phyloP scores from a whole-genome alignment of 208 protist genomes.

The Acanthamoeba culbertsoni region DNA sequence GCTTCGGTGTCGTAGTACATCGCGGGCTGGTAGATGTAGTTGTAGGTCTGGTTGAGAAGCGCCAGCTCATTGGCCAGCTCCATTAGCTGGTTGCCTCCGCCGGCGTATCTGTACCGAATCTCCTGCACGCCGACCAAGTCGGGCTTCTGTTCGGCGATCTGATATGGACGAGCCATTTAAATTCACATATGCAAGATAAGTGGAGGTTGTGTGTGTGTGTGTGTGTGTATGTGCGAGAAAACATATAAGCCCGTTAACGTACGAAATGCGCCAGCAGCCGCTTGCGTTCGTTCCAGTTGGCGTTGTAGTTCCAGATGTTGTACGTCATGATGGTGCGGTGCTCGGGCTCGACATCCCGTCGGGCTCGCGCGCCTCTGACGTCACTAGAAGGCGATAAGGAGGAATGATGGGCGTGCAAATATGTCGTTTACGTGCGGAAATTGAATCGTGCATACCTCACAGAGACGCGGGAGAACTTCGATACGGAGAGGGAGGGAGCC shows the following conservation, averaged over 20 bases:
- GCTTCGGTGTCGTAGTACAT: conserved; percentile 31
- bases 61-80: not conserved
- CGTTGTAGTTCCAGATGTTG: conserved; percentile 56
- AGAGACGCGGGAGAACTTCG: too few species aligned
- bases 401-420: too few species aligned
- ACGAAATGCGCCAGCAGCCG: not conserved
- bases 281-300: conserved; percentile 19
- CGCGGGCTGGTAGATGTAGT: conserved; percentile 20
- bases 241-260: not conserved
- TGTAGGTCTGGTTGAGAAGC: not conserved
- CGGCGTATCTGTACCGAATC: not conserved
- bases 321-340: not conserved
- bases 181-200: not conserved
- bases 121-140: conserved; percentile 44
- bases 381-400: too few species aligned
- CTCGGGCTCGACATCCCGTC: not conserved
- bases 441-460: too few species aligned
- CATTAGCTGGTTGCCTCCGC: not conserved
- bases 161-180: not conserved
- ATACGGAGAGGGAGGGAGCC: too few species aligned
- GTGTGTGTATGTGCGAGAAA: too few species aligned
- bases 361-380: not conserved
- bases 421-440: too few species aligned
- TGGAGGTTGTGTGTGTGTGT: not conserved
- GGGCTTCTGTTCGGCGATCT: not conserved